These are phyloP conservation scores for Rhodosporidiobolus odoratus DNA, from an alignment of 768 basidiomycete species.

Conservation along the genomic window DNA sequence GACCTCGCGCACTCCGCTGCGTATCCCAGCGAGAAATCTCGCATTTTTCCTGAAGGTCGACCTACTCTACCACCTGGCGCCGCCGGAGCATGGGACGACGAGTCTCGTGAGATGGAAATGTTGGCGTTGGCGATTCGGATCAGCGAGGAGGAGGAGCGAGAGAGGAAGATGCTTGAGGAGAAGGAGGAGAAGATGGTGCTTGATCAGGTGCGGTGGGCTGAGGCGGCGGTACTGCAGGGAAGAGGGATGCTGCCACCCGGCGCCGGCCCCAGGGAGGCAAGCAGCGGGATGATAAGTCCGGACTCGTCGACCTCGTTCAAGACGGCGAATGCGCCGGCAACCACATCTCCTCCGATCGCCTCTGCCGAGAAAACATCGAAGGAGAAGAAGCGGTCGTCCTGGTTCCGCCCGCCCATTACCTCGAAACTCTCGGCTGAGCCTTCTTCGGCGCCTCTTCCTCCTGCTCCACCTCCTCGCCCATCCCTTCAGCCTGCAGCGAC, in stretches of 20 bases:
- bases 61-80: conserved; percentile 30
- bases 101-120: conserved; percentile 28
- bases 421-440: conserved; percentile 3
- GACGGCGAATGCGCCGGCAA: no score
- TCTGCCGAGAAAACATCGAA: neutral
- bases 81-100: conserved; percentile 14
- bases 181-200: conserved; percentile 2
- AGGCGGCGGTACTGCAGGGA: neutral
- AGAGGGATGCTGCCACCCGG: neutral
- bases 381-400: neutral
- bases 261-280: neutral
- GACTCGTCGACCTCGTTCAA: no score
- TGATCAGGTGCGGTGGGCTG: conserved; percentile 7
- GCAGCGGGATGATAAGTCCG: neutral
- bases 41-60: neutral
- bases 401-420: conserved; percentile 25
- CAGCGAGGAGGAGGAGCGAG: conserved; percentile 26
- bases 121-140: conserved; percentile 30
- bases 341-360: no score
- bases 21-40: conserved; percentile 17
- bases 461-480: neutral
- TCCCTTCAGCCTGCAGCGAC: neutral
- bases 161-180: conserved; percentile 6
- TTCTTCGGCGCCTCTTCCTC: neutral
- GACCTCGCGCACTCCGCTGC: neutral